Evolutionary conservation across 441 rosid species (phyloP).

Genomic region (Capsella rubella): DNA sequence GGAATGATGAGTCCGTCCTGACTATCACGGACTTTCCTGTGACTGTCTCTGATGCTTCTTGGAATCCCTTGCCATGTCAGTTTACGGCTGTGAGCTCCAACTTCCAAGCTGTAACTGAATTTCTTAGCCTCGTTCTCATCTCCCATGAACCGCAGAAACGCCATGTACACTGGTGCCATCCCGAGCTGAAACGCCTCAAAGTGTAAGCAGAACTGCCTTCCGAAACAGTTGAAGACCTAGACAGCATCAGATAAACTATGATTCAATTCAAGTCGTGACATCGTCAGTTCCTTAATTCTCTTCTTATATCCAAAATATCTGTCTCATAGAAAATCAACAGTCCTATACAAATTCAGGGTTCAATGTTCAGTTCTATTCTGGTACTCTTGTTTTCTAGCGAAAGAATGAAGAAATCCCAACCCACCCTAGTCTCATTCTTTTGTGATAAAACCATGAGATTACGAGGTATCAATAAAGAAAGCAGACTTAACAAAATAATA

Average conservation of each 20-base stretch:
- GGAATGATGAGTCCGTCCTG: conserved; percentile 84
- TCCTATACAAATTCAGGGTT: not conserved
- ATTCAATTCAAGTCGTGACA: not conserved
- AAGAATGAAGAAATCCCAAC: not conserved
- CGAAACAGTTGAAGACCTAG: conserved; percentile 86
- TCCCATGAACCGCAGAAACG: conserved; percentile 87
- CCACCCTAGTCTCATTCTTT: not conserved
- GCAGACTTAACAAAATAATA: not conserved
- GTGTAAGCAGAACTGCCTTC: conserved; percentile 83
- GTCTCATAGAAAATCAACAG: not conserved
- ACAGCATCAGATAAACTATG: conserved; percentile 2
- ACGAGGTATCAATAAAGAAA: not conserved
- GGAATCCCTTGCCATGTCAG: conserved; percentile 90
- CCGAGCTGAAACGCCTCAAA: conserved; percentile 89
- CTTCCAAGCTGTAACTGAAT: conserved; percentile 83
- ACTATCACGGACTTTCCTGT: conserved; percentile 81
- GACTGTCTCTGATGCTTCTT: conserved; percentile 80
- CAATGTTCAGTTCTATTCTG: not conserved
- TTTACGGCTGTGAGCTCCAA: conserved; percentile 75
- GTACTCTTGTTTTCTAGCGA: not conserved
- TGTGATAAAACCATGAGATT: not conserved
- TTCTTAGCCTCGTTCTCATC: conserved; percentile 76
- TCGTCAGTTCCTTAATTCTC: not conserved
- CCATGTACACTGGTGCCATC: conserved; percentile 82
- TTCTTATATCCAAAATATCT: not conserved